These are phyloP conservation scores for Diplodia sapinea DNA, from an alignment of 2,329 filamentous ascomycete genomes.

Conservation along the genomic window DNA sequence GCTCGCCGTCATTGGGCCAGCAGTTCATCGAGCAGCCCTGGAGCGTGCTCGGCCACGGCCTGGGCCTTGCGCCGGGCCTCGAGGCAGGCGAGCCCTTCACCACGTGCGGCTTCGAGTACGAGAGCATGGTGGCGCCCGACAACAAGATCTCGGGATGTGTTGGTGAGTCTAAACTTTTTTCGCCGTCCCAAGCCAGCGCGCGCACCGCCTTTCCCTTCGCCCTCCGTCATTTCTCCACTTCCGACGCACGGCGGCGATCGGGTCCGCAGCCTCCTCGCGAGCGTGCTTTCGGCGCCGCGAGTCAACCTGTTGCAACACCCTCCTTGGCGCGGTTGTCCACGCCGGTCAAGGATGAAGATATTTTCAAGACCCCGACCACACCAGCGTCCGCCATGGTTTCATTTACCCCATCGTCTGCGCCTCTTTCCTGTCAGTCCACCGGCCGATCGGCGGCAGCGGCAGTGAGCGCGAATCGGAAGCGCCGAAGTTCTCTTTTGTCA, in stretches of 20 bases:
- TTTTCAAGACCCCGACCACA: constrained; percentile 44
- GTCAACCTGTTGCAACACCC: constrained; percentile 19
- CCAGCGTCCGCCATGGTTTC: constrained; percentile 51
- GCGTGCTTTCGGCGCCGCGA: constrained; percentile 23
- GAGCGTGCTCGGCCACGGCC: constrained; percentile 61
- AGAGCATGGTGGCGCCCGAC: constrained; percentile 54
- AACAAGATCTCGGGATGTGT: constrained; percentile 52
- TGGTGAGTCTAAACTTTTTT: constrained; percentile 56
- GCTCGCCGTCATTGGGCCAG: constrained; percentile 63
- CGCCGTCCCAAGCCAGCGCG: constrained; percentile 39
- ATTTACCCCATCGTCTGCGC: constrained; percentile 31
- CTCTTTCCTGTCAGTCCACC: constrained; percentile 34
- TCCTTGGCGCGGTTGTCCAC: constrained; percentile 5
- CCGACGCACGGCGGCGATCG: background rate
- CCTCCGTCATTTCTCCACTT: constrained; percentile 13
- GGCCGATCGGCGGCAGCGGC: constrained; percentile 17
- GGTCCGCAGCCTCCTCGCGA: constrained; percentile 1
- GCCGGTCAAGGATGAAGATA: constrained; percentile 32
- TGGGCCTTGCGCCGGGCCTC: constrained; percentile 68
- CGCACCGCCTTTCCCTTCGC: constrained; percentile 31
- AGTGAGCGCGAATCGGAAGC: constrained; percentile 22
- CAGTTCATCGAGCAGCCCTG: constrained; percentile 63
- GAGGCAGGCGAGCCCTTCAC: constrained; percentile 63
- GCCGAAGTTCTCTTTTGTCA: constrained; percentile 41
- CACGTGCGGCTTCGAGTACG: constrained; percentile 62